A percentile compares a stretch with the other conserved stretches of the same genome.
These are phyloP conservation scores for Botryotinia convoluta DNA, from an alignment of 2,329 filamentous ascomycete species.

Conservation along the genomic window DNA sequence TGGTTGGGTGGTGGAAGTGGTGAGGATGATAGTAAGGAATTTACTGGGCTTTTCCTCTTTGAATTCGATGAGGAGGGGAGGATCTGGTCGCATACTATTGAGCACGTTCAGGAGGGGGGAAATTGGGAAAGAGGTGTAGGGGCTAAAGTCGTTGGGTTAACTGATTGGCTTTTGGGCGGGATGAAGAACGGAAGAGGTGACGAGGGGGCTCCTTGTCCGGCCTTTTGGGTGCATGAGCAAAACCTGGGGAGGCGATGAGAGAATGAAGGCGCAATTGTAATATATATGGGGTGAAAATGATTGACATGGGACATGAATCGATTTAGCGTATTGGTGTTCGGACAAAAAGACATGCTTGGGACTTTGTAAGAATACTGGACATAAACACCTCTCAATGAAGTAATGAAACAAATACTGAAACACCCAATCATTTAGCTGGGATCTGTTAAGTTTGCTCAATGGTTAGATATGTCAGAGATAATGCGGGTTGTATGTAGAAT, in stretches of 20 bases:
- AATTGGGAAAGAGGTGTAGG: constrained; percentile 80
- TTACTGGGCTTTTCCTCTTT: constrained; percentile 90
- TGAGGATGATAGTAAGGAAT: constrained; percentile 67
- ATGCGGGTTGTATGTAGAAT: background rate
- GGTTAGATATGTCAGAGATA: background rate
- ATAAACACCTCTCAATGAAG: constrained; percentile 18
- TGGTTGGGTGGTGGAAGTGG: constrained; percentile 47
- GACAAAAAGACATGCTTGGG: background rate
- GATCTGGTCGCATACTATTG: constrained; percentile 85
- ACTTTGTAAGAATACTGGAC: background rate
- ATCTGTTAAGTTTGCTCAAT: background rate
- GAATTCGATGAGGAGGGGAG: constrained; percentile 88
- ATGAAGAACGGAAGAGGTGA: constrained; percentile 47
- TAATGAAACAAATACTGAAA: background rate
- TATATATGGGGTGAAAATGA: background rate
- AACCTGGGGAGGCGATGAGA: constrained; percentile 7
- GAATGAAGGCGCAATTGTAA: background rate
- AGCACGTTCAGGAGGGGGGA: constrained; percentile 81
- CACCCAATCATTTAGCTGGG: background rate
- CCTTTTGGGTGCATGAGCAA: constrained; percentile 27
- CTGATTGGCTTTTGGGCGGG: constrained; percentile 89
- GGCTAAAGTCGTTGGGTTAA: constrained; percentile 82
- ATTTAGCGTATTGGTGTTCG: constrained; percentile 14
- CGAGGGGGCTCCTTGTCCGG: constrained; percentile 36
- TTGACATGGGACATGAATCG: background rate